Evolutionary conservation across 768 basidiomycete species (phyloP), one percentile per base, ranked within the genome.

Genomic region (Artomyces pyxidatus): DNA sequence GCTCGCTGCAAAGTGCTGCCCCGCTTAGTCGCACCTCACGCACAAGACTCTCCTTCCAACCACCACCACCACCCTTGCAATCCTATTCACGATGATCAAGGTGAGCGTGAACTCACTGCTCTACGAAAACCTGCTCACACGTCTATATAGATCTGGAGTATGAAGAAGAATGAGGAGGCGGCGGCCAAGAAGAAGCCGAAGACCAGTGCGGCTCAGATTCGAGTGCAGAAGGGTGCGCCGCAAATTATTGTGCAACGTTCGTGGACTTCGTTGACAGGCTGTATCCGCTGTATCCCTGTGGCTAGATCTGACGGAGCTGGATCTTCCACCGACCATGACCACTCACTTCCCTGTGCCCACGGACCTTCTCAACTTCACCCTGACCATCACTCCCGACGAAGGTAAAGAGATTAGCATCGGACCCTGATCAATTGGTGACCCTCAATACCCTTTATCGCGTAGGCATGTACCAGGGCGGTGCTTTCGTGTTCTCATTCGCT

Each of bases 111-210:
- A 41, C 37, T 14, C 17, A 44, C 48, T 28, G 12, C 17, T 10
- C 29, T 22, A 46, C 4, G 10, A 21, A 14, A 19, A 37, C 54
- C 56, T 48, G 39, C 40, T 21, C 47, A 52, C 29, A 58, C 46
- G 29, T 6, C 29, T 17, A 23, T 14, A 27, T 56, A 99, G 96
- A 97, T 99, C 62, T 97, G 96, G 87, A 90, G 85, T 58, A 92
- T 99, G 87, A 98, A 98, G 83, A 98, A 98, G 84, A 89, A 85
- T 61, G 92, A 97, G 74, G 91, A 98, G 62, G 89, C 89, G 48
- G 92, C 93, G 47, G 85, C 90, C 6, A 97, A 92, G 87, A 95
- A 83, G 81, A 90, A 87, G 76, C 96, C 96, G 38, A 97, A 95
- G 81, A 96, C 92, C 39, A 91, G 89, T 62, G 95, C 96, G 14